Evolutionary conservation across 2,329 filamentous ascomycete genomes (phyloP), one percentile per base, ranked within the genome.

Genomic region (Penicillium hesseltinei): DNA sequence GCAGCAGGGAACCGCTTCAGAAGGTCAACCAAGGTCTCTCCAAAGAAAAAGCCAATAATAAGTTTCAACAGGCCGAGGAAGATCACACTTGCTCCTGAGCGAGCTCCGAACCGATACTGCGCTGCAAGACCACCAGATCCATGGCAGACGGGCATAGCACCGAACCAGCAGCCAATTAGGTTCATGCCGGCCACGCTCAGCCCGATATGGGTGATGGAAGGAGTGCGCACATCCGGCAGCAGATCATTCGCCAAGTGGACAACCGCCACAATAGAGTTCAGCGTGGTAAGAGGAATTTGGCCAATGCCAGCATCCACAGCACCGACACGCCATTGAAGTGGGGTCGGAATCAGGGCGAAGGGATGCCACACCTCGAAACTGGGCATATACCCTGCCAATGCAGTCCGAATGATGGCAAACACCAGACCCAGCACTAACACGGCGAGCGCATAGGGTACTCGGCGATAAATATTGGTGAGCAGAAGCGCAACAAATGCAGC

Each of bases 61-160:
- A 96, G 73, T 73, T 97, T 97, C 59, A 89, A 75, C 0, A 84
- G 45, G 0, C 93, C 93, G 0, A 97, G 83, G 25, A 96, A 71
- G 52, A 97, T 85, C 60, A 97, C 83, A 65, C 88, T 92, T 0
- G 91, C 86, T 10, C 93, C 93, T 58, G 90, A 95, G 47, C 93
- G 87, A 5, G 93, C 92, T 0, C 93, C 93, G 65, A 97, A 97
- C 5, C 91, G 86, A 72, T 91, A 91, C 72, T 97, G 93, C 0
- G 89, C 94, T 5, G 94, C 94, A 0, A 97, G 80, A 0, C 93
- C 93, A 2, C 93, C 93, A 0, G 91, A 91, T 5, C 93, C 93
- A 71, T 97, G 94, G 70, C 94, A 97, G 4, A 94, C 87, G 3
- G 93, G 94, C 94, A 97, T 97, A 5, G 89, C 89, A 47, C 92